Percentiles rank a stretch among this genome's conserved stretches.
phyloP scores from a whole-genome alignment of 805 yeast species.

The Pichia ethanolica region DNA sequence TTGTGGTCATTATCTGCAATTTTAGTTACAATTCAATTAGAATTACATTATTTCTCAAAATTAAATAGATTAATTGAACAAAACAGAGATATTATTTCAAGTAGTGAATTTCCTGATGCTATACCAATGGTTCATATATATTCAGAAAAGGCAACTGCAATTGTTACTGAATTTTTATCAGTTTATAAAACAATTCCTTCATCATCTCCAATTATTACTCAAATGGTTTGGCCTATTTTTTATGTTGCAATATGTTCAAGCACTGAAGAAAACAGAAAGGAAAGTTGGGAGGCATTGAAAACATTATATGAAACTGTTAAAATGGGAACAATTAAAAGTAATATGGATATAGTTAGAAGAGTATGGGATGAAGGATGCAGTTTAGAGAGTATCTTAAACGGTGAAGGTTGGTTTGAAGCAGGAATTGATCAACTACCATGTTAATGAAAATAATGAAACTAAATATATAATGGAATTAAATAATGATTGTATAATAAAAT shows the following conservation, averaged over 20 bases:
- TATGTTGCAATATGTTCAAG: conserved; percentile 40
- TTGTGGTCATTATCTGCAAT: conserved; percentile 43
- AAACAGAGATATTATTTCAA: neutral
- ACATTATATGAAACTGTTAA: conserved; percentile 39
- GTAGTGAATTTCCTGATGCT: conserved; percentile 7
- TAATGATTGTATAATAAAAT: too few relatives aligned
- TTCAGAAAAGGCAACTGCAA: conserved; percentile 24
- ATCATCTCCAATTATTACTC: conserved; percentile 43
- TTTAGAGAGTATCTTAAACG: conserved; percentile 36
- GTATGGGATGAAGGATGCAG: conserved; percentile 40
- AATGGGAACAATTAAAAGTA: conserved; percentile 46
- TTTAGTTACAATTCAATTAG: conserved; percentile 5
- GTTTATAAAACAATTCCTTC: conserved; percentile 40
- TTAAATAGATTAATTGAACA: neutral
- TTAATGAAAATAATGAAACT: neutral
- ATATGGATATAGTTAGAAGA: conserved; percentile 35
- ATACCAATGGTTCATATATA: conserved; percentile 12
- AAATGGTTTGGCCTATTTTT: conserved; percentile 59
- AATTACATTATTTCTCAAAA: conserved; percentile 7
- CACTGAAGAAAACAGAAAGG: conserved; percentile 26
- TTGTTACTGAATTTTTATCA: conserved; percentile 39
- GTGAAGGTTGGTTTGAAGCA: conserved; percentile 39
- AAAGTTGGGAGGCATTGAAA: conserved; percentile 31
- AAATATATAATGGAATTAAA: neutral
- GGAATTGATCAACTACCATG: conserved; percentile 46